Evolutionary conservation across 2,329 filamentous ascomycete species (phyloP), one percentile per base, ranked within the genome.

Genomic region (Colletotrichum sansevieriae): DNA sequence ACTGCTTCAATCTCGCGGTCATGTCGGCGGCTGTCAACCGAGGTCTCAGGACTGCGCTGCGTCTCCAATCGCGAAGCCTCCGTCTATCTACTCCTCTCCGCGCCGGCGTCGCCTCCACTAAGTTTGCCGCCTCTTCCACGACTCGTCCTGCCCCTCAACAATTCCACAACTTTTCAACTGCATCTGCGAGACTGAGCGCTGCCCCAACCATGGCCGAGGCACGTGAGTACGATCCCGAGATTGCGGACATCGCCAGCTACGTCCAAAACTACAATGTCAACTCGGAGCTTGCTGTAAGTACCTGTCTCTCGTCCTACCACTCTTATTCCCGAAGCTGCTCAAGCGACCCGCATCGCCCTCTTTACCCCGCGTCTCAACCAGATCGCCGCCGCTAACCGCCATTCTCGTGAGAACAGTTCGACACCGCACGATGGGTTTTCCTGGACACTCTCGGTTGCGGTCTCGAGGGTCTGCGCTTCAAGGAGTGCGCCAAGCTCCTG

Each of bases 391-490:
- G 71, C 76, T 78, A 75, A 78, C 75, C 73, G 72, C 54, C n/a
- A 62, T 47, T 52, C 29, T 55, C 39, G 29, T 44, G 62, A 55
- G 15, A 61, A 71, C 73, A 96, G 93, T 97, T 92, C 79, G 96
- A 99, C 82, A 99, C 96, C 56, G 96, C 96, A 71, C 92, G 96
- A 83, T 95, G 94, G 85, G 95, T 98, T 74, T 94, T 99, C 82
- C 90, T 98, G 78, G 96, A 99, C 82, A 98, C 96, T 64, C 88
- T 99, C 55, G 96, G 96, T 77, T 99, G 96, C 81, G 96, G 96
- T 79, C 90, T 99, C 72, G 95, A 98, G 85, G 96, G 93, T 74
- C 88, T 99, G 77, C 91, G 92, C 75, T 99, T 99, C 86, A 93
- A 95, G 81, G 93, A 98, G 83, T 98, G 96, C 88, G 90, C 92